phyloP scores from a whole-genome alignment of 1,139 yeast genomes.

The Hansenula lynferdii region DNA sequence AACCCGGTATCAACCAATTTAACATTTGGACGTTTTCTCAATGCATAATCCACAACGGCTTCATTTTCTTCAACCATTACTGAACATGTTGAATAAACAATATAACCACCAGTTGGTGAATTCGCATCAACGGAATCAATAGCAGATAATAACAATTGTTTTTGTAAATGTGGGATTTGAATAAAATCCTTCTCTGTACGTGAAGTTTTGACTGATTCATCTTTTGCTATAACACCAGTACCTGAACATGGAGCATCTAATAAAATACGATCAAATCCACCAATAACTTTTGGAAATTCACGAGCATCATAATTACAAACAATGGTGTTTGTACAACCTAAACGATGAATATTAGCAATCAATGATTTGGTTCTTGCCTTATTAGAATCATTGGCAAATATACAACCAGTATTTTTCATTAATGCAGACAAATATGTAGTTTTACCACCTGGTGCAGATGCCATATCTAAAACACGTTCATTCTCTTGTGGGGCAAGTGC shows the following conservation, averaged over 20 bases:
- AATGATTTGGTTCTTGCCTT: conserved; percentile 94
- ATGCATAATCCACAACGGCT: conserved; percentile 96
- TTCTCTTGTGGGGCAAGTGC: conserved; percentile 95
- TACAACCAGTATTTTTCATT: conserved; percentile 97
- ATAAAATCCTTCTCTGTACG: conserved; percentile 96
- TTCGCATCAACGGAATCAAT: conserved; percentile 96
- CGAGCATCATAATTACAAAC: conserved; percentile 98
- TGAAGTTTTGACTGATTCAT: conserved; percentile 88
- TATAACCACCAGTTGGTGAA: conserved; percentile 87
- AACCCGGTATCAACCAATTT: conserved; percentile 92
- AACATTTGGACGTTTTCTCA: conserved; percentile 94
- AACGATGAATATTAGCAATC: conserved; percentile 95
- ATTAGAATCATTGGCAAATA: conserved; percentile 96
- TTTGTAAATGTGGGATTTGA: conserved; percentile 94
- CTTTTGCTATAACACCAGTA: conserved; percentile 98
- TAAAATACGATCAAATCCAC: conserved; percentile 93
- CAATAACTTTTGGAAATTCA: conserved; percentile 96
- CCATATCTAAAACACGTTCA: conserved; percentile 97
- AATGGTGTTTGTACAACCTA: conserved; percentile 94
- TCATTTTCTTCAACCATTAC: conserved; percentile 98
- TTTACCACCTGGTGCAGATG: conserved; percentile 99
- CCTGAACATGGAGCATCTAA: conserved; percentile 99
- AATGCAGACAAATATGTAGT: conserved; percentile 93
- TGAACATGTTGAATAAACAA: conserved; percentile 97
- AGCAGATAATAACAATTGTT: conserved; percentile 88